A percentile compares a stretch with the other conserved stretches of the same genome.
Conservation (phyloP, 2,329 filamentous ascomycete species). For the Aspergillus quadrilineatus region DNA sequence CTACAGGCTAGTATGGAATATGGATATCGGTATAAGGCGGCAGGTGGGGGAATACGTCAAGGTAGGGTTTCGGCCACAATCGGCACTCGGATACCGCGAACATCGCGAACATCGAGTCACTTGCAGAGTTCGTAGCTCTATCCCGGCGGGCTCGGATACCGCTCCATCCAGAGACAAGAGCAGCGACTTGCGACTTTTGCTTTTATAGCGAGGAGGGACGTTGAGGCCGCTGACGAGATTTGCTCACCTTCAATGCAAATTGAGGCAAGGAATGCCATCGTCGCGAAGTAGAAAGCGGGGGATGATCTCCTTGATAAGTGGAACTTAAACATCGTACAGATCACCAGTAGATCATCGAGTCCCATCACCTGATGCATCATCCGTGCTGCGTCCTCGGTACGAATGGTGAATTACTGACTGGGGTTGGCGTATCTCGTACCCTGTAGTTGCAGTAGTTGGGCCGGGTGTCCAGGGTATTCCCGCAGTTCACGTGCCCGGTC, state of each 20-base stretch:
- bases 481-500: not conserved
- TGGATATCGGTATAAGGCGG: not conserved
- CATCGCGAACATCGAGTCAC: not conserved
- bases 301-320: not conserved
- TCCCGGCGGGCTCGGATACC: no score
- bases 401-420: not conserved
- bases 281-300: not conserved
- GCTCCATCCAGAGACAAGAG: not conserved
- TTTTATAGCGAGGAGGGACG: no score
- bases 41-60: not conserved
- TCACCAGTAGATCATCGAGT: conserved; percentile 6
- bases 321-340: not conserved
- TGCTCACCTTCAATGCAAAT: no score
- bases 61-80: not conserved
- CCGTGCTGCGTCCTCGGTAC: not conserved
- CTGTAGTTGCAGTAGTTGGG: not conserved
- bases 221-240: no score
- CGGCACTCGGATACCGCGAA: not conserved
- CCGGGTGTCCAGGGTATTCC: not conserved
- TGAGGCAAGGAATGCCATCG: not conserved
- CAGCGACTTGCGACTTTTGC: not conserved
- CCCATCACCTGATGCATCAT: not conserved
- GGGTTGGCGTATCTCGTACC: not conserved
- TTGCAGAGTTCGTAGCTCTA: not conserved
- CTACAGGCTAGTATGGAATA: not conserved